Percentiles rank a stretch among this genome's conserved stretches.
These are phyloP conservation scores for Wallacemonas sp. DNA, from an alignment of 208 protist genomes.

Conservation along the genomic window DNA sequence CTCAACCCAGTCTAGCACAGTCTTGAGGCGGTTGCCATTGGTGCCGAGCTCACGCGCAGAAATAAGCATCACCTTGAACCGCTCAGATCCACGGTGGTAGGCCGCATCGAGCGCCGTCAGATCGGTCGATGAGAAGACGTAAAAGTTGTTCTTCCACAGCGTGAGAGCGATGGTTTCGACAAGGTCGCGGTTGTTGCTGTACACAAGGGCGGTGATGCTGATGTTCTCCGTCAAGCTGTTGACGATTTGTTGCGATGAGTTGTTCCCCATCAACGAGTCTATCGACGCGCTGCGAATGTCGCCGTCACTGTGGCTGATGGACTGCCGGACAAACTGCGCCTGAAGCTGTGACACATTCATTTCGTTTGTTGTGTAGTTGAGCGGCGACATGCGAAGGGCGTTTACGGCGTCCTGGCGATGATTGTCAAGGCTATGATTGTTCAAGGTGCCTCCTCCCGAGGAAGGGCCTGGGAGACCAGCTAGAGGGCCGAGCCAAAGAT, in stretches of 20 bases:
- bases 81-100: constrained; percentile 44
- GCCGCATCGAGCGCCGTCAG: constrained; percentile 37
- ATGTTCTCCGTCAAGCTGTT: constrained; percentile 27
- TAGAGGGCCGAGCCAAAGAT: not conserved
- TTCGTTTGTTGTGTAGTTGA: constrained; percentile 39
- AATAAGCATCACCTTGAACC: constrained; percentile 69
- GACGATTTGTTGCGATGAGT: constrained; percentile 7
- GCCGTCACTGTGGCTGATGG: constrained; percentile 1
- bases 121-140: constrained; percentile 29
- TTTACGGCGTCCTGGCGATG: constrained; percentile 24
- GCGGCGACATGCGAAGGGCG: constrained; percentile 24
- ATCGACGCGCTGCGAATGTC: not conserved
- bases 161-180: constrained; percentile 24
- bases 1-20: constrained; percentile 44
- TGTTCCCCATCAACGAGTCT: not conserved
- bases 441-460: not conserved
- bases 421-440: constrained; percentile 9
- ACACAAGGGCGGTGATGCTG: constrained; percentile 62
- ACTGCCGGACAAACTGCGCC: constrained; percentile 19
- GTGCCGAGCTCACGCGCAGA: constrained; percentile 42
- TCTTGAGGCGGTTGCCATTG: constrained; percentile 21
- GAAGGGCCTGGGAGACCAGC: not conserved
- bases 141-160: constrained; percentile 63
- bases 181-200: constrained; percentile 24
- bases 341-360: constrained; percentile 27